Evolutionary conservation across 2,329 filamentous ascomycete species (phyloP).

Genomic region (Talaromyces funiculosus): DNA sequence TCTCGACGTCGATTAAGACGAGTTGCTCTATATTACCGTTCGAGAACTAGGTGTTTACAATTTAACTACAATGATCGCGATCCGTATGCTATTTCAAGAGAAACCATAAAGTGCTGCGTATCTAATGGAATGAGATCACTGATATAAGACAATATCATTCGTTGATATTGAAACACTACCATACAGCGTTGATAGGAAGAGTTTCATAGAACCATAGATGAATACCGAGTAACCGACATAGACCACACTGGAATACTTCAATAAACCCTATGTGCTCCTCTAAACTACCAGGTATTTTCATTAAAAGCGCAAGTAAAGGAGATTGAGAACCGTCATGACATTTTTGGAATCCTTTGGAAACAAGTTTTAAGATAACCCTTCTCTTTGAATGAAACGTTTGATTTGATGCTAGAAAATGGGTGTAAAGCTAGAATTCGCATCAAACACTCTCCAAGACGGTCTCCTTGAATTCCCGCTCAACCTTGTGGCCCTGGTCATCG

Average conservation of each 20-base stretch:
- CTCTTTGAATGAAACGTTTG: constrained; percentile 5
- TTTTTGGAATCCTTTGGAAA: constrained; percentile 8
- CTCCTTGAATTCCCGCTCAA: constrained; percentile 99
- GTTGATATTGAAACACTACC: neutral
- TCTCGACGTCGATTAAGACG: neutral
- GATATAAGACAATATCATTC: neutral
- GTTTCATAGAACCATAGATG: neutral
- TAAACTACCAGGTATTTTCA: constrained; percentile 4
- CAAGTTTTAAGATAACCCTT: neutral
- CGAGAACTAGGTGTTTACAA: neutral
- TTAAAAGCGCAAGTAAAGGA: neutral
- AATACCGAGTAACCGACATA: neutral
- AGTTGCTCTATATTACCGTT: neutral
- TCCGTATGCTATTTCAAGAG: too few species aligned
- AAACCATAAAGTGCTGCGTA: neutral
- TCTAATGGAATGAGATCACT: neutral
- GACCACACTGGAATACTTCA: constrained; percentile 5
- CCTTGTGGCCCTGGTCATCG: constrained; percentile 97
- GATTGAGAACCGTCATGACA: constrained; percentile 2
- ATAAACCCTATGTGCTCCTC: constrained; percentile 8
- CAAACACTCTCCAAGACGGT: constrained; percentile 89
- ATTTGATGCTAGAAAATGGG: constrained; percentile 8
- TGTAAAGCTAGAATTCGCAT: constrained; percentile 28
- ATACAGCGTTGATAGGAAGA: neutral
- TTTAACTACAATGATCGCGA: too few species aligned